Percentiles rank a stretch among this genome's conserved stretches.
Conservation (phyloP, 2,329 filamentous ascomycete species). For the Curvularia eragrostidis region DNA sequence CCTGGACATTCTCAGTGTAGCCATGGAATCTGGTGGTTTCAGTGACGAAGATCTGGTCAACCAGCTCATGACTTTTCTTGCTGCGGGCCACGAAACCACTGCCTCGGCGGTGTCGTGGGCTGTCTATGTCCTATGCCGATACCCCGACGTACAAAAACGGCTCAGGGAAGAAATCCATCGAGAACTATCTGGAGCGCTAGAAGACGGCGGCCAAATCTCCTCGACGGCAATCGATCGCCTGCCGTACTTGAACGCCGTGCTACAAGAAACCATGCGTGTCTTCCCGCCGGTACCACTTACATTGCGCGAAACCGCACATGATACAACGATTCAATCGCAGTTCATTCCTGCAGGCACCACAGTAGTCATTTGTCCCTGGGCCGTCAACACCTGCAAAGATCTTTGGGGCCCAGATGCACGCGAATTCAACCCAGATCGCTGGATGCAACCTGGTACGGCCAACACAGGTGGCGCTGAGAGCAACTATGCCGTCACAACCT, state of each 20-base stretch:
- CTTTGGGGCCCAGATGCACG: slow-evolving; percentile 80
- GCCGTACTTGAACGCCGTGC: slow-evolving; percentile 77
- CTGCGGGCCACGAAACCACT: slow-evolving; percentile 69
- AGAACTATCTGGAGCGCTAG: slow-evolving; percentile 53
- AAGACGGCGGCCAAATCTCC: slow-evolving; percentile 53
- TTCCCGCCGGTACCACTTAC: slow-evolving; percentile 75
- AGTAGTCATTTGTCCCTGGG: slow-evolving; percentile 69
- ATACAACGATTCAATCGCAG: slow-evolving; percentile 71
- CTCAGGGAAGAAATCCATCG: slow-evolving; percentile 60
- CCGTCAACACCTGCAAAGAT: slow-evolving; percentile 70
- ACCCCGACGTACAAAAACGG: slow-evolving; percentile 57
- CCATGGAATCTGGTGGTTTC: slow-evolving; percentile 77
- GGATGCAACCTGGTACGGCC: slow-evolving; percentile 52
- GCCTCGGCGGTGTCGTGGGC: slow-evolving; percentile 62
- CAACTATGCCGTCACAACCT: slow-evolving; percentile 81
- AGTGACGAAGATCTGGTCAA: slow-evolving; percentile 81
- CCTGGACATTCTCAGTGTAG: slow-evolving; percentile 80
- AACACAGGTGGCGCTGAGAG: slow-evolving; percentile 74
- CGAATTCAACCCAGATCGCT: slow-evolving; percentile 76
- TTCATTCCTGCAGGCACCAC: slow-evolving; percentile 73
- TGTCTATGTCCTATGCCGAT: slow-evolving; percentile 59
- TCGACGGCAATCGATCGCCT: slow-evolving; percentile 71
- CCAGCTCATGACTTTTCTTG: slow-evolving; percentile 89
- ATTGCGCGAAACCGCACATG: slow-evolving; percentile 66
- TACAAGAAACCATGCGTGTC: slow-evolving; percentile 77